Evolutionary conservation across 2,329 filamentous ascomycete species (phyloP).

Genomic region (Colletotrichum paranaense): DNA sequence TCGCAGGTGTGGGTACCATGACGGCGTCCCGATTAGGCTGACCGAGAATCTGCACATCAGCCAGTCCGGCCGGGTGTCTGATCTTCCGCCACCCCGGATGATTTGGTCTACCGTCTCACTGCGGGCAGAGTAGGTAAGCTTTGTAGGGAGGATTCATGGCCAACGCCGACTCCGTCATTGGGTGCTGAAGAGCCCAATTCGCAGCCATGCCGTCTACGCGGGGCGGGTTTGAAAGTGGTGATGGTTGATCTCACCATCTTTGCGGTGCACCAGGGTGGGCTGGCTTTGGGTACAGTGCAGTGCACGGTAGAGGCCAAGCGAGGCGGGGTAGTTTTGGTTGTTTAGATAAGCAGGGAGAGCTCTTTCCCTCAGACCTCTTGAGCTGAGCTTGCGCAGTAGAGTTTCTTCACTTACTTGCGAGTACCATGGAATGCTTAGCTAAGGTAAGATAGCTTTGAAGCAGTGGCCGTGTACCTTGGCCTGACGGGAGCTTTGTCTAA

Average conservation of each 20-base stretch:
- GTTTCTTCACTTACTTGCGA: no score
- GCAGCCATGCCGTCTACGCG: neutral
- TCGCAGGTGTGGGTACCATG: neutral
- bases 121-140: neutral
- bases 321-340: neutral
- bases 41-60: neutral
- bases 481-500: conserved; percentile 18
- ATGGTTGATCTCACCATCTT: conserved; percentile 16
- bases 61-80: neutral
- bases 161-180: conserved; percentile 16
- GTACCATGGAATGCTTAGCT: neutral
- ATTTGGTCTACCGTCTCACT: neutral
- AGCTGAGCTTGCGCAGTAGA: no score
- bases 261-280: neutral
- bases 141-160: neutral
- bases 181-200: neutral
- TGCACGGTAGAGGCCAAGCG: neutral
- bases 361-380: neutral
- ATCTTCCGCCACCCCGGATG: conserved; percentile 4
- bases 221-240: conserved; percentile 1
- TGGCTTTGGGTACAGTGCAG: conserved; percentile 5
- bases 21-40: neutral
- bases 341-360: neutral
- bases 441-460: neutral
- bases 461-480: no score